Conservation (phyloP, 2,329 filamentous ascomycete genomes). For the Claviceps monticola region DNA sequence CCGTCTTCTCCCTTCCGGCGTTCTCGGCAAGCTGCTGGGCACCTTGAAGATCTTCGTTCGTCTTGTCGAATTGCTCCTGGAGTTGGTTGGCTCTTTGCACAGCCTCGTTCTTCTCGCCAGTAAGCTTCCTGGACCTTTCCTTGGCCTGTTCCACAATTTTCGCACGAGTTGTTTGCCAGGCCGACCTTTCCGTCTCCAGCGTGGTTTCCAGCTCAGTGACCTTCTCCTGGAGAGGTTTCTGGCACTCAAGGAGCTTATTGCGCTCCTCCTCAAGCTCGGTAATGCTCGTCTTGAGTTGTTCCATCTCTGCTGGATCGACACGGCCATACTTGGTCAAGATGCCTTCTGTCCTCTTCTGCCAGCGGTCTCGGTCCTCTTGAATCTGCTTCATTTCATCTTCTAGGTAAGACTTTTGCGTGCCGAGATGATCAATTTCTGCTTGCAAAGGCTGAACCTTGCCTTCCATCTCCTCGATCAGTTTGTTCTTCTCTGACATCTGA, state of each 20-base stretch:
- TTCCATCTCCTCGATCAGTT: conserved; percentile 61
- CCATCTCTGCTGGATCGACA: conserved; percentile 84
- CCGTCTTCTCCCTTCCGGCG: conserved; percentile 18
- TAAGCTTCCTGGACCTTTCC: conserved; percentile 40
- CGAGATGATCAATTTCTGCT: conserved; percentile 64
- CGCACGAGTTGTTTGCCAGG: conserved; percentile 37
- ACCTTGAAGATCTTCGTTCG: conserved; percentile 39
- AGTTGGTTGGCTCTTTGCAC: conserved; percentile 38
- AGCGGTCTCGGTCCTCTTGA: conserved; percentile 81
- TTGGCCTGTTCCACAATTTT: conserved; percentile 51
- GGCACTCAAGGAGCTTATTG: conserved; percentile 37
- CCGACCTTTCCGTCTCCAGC: conserved; percentile 39
- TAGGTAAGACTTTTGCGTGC: conserved; percentile 66
- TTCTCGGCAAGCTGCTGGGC: conserved; percentile 25
- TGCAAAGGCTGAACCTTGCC: conserved; percentile 71
- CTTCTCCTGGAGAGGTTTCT: conserved; percentile 38
- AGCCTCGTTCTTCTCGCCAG: conserved; percentile 38
- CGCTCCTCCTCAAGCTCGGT: conserved; percentile 51
- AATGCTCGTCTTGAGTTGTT: conserved; percentile 72
- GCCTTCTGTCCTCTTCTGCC: conserved; percentile 91
- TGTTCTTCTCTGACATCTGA: conserved; percentile 59
- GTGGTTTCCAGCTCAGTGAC: conserved; percentile 36
- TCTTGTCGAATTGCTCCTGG: conserved; percentile 34
- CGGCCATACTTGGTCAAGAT: conserved; percentile 94
- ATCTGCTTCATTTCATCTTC: conserved; percentile 81